Conservation (phyloP, 768 basidiomycete genomes). For the Russula emetica region DNA sequence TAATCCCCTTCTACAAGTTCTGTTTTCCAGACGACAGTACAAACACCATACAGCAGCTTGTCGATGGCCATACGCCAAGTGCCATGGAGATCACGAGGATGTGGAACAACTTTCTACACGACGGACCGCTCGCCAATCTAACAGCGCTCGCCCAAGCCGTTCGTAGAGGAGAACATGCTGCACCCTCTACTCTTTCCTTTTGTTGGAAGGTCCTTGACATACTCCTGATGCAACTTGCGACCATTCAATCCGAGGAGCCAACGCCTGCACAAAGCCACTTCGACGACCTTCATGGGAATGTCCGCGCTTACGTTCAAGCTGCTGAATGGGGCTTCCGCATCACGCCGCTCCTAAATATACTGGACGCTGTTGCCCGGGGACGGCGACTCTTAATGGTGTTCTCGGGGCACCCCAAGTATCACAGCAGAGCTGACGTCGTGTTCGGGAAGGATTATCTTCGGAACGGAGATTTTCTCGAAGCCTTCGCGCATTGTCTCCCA, state of each 20-base stretch:
- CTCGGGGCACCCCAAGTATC: not conserved
- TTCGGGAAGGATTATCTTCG: slow-evolving; percentile 7
- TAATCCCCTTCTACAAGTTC: not conserved
- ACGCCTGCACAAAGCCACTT: not conserved
- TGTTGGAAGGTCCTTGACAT: slow-evolving; percentile 14
- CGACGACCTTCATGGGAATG: not conserved
- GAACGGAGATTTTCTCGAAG: not conserved
- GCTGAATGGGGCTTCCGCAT: slow-evolving; percentile 9
- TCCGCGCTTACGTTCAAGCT: not conserved
- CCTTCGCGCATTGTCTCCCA: slow-evolving; percentile 12
- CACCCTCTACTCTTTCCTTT: not conserved
- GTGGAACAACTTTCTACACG: slow-evolving; percentile 4
- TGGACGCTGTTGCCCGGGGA: slow-evolving; percentile 4
- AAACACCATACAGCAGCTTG: too few species aligned
- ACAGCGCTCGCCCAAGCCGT: not conserved
- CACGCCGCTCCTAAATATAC: slow-evolving; percentile 5
- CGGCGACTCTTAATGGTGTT: not conserved
- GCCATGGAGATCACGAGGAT: not conserved
- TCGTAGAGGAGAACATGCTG: not conserved
- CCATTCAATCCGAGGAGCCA: not conserved
- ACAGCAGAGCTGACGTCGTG: not conserved
- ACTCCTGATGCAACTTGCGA: slow-evolving; percentile 3
- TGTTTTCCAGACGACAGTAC: not conserved
- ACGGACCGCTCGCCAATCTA: slow-evolving; percentile 13
- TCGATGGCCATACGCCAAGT: fast-evolving